Base-by-base conservation (phyloP, 768 basidiomycete species). In the Lyophyllum decastes region DNA sequence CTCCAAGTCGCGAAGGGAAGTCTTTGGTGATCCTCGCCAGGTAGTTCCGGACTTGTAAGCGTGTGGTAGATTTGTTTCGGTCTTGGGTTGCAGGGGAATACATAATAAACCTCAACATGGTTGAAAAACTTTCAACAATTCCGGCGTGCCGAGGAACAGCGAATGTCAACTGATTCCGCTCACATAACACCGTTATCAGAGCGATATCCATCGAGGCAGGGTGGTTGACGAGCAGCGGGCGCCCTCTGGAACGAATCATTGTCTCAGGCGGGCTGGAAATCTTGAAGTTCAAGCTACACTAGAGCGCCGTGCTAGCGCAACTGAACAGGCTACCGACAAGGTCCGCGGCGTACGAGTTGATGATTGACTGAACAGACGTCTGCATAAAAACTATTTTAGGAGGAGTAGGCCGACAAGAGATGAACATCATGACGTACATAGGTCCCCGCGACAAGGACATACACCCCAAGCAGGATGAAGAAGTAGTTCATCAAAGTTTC, bases 401-500 rank as follows among this genome's bases (percentile, higher is more conserved):
- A 14, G 11, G 14, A 25, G 2, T 11, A 24, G 49, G 41, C 10
- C 10, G 35, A 17, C 40, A n/a, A 49, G 47, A 27, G 22, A 24
- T 9, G 22, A n/a, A 48, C 10, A 14, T 22, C 5, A 21, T n/a
- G 51, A 59, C 76, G 48, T 49, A 77, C 76, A 57, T 78, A 77
- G 25, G 73, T 74, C 14, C 77, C 77, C 16, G 72, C 76, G 22
- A 71, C 63, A 2, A 76, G 67, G 50, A 77, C 70, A 49, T 72
- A 78, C 10, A 66, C 54, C 12, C 77, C 77, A 34, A 78, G 62
- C 9, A 73, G 25, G 51, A 78, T 74, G 33, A 77, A 61, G 35
- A 61, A 68, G 47, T 74, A 76, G 57, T 78, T 78, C 43, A 76
- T 33, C 16, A 73, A 27, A 9, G 77, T 78, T 61, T 78, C 76